A percentile compares a stretch with the other conserved stretches of the same genome.
Evolutionary conservation across 108 stramenopile species (phyloP).

Genomic region (Nitzschia inconspicua): DNA sequence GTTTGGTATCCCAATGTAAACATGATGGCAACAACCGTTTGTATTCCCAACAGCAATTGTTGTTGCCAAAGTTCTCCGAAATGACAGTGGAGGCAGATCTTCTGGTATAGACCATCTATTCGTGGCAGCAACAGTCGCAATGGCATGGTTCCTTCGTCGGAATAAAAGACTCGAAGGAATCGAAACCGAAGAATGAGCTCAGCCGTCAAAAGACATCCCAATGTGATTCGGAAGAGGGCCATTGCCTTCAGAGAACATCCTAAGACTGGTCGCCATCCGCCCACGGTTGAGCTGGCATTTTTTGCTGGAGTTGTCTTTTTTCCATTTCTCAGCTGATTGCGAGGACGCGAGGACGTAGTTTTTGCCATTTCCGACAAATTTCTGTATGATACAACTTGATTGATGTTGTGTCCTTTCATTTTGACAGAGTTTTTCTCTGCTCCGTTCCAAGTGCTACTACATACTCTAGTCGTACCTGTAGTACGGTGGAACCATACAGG

Average conservation of each 20-base stretch:
- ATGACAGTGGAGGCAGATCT: conserved; percentile 69
- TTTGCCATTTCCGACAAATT: too few relatives aligned
- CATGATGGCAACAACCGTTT: conserved; percentile 51
- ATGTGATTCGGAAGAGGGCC: conserved; percentile 65
- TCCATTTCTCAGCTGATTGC: too few relatives aligned
- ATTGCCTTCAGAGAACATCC: conserved; percentile 57
- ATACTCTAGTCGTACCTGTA: too few relatives aligned
- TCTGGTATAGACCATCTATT: conserved; percentile 64
- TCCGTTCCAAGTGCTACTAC: too few relatives aligned
- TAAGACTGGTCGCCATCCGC: conserved; percentile 27
- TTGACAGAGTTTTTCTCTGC: too few relatives aligned
- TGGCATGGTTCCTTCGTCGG: conserved; percentile 77
- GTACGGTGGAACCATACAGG: too few relatives aligned
- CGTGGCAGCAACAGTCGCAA: conserved; percentile 55
- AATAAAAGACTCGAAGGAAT: conserved; percentile 76
- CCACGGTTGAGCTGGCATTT: too few relatives aligned
- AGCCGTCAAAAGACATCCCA: conserved; percentile 54
- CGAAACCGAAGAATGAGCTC: conserved; percentile 68
- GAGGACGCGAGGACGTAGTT: too few relatives aligned
- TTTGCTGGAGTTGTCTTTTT: too few relatives aligned
- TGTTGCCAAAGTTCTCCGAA: conserved; percentile 62
- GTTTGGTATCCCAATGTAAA: conserved; percentile 64
- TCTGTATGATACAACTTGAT: too few relatives aligned
- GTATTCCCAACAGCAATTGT: conserved; percentile 51
- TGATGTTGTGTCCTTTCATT: too few relatives aligned